phyloP scores from a whole-genome alignment of 371 early-diverging fungal genomes.

The Haplosporangium sp. region DNA sequence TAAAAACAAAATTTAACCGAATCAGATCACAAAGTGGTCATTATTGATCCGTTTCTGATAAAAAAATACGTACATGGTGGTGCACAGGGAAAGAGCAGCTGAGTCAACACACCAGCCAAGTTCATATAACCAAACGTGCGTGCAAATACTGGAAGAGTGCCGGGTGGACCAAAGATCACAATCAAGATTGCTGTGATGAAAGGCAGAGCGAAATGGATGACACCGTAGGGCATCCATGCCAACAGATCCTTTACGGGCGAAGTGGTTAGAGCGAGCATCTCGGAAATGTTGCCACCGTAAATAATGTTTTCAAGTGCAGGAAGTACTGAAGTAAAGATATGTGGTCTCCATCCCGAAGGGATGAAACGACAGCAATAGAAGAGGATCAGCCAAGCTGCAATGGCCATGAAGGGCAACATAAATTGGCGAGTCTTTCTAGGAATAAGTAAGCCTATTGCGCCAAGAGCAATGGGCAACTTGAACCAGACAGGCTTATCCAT shows the following conservation, averaged over 20 bases:
- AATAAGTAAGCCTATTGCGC: slow-evolving; percentile 45
- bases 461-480: slow-evolving; percentile 45
- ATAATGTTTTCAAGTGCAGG: slow-evolving; percentile 78
- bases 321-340: slow-evolving; percentile 75
- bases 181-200: slow-evolving; percentile 64
- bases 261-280: slow-evolving; percentile 67
- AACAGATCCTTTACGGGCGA: slow-evolving; percentile 69
- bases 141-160: slow-evolving; percentile 66
- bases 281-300: slow-evolving; percentile 76
- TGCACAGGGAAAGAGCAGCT: slow-evolving; percentile 76
- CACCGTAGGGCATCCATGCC: slow-evolving; percentile 81
- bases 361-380: slow-evolving; percentile 76
- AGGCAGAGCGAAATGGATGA: slow-evolving; percentile 76
- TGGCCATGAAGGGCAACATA: slow-evolving; percentile 67
- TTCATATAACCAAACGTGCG: slow-evolving; percentile 79
- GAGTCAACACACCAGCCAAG: slow-evolving; percentile 75
- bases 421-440: slow-evolving; percentile 58
- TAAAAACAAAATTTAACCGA: not conserved
- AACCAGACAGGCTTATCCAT: slow-evolving; percentile 55
- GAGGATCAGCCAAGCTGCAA: slow-evolving; percentile 72
- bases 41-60: not conserved
- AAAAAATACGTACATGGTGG: slow-evolving; percentile 76
- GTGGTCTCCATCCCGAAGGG: slow-evolving; percentile 66
- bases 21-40: not conserved
- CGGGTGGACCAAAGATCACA: slow-evolving; percentile 65